Evolutionary conservation across 345 rosid genomes (phyloP).

Genomic region (Hirschfeldia incana): DNA sequence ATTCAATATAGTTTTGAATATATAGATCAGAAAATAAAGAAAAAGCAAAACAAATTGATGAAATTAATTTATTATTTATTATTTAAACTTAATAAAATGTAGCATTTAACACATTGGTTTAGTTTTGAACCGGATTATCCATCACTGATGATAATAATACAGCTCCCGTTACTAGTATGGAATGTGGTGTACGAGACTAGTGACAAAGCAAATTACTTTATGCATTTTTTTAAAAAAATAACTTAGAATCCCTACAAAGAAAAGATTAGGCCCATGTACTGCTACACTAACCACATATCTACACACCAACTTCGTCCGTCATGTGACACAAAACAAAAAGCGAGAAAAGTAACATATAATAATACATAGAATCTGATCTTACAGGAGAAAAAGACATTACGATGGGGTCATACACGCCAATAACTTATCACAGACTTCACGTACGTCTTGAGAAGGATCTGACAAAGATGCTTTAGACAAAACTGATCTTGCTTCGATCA

Average conservation of each 20-base stretch:
- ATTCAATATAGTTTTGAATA: background rate
- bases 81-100: background rate
- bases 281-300: background rate
- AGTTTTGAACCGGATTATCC: background rate
- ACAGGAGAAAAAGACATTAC: conserved; percentile 13
- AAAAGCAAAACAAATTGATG: background rate
- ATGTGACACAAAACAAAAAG: conserved; percentile 2
- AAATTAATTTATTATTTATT: background rate
- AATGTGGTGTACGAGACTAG: background rate
- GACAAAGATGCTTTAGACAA: conserved; percentile 51
- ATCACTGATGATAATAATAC: background rate
- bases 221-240: background rate
- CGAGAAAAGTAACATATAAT: background rate
- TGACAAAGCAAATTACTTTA: background rate
- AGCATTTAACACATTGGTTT: background rate
- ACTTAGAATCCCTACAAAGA: background rate
- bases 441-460: conserved; percentile 61
- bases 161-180: background rate
- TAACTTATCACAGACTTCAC: conserved; percentile 58
- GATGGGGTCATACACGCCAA: conserved; percentile 55
- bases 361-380: background rate
- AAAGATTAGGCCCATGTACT: background rate
- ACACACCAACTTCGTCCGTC: conserved; percentile 7
- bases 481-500: conserved; percentile 68
- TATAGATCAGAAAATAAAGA: background rate